Evolutionary conservation across 2,329 filamentous ascomycete genomes (phyloP), one percentile per base, ranked within the genome.

Genomic region (Aspergillus sp.): DNA sequence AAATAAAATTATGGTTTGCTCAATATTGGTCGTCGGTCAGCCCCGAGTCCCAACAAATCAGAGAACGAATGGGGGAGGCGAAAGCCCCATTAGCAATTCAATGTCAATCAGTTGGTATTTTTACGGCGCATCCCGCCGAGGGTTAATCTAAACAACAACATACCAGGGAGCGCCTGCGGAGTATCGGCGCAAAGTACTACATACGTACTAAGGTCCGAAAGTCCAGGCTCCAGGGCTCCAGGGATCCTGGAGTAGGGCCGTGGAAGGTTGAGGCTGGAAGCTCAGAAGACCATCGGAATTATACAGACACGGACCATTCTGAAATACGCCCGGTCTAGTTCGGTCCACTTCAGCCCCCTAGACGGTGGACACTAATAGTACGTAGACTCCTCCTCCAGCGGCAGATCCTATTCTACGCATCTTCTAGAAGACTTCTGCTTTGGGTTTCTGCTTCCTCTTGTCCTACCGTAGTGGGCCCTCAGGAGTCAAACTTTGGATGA

Each of bases 391-490:
- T 43, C 9, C n/a, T 43, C 41, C 17, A 24, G 27, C 12, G 37
- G 49, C 24, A 43, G 39, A 44, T 52, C 40, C 49, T 43, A 19
- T 59, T 60, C 63, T 65, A 60, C 63, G 61, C 48, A 44, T 53
- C 64, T 66, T 66, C 64, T 58, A 65, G 64, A 66, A 66, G 51
- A 33, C 57, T 65, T 57, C 60, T 56, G 40, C 9, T 51, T 51
- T 27, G 37, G 15, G 21, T 4, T 24, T 17, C 27, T 48, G 17
- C 37, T 31, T 31, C 9, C 21, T 51, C 35, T 41, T 41, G 23
- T 31, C 21, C 21, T 41, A 31, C 48, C 23, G 37, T 51, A 51
- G 47, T 14, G 45, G n/a, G 27, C 27, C 27, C 14, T 37, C 35
- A 37, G 35, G 35, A 15, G 12, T 14, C 12, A 37, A 4, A 4